Evolutionary conservation across 2,329 filamentous ascomycete genomes (phyloP).

Genomic region (Lecanosticta acicola): DNA sequence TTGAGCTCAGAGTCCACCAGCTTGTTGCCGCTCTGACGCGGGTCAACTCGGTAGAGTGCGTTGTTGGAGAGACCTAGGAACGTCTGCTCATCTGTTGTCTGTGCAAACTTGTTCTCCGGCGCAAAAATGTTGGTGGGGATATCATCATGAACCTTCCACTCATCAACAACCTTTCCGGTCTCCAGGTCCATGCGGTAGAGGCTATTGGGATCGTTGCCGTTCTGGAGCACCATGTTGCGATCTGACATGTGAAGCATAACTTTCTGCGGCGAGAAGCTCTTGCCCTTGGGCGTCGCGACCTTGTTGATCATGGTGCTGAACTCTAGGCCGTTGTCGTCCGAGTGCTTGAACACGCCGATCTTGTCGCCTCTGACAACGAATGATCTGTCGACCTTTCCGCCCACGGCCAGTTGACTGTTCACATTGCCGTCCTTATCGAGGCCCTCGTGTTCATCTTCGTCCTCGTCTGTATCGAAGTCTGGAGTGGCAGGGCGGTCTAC

Average conservation of each 20-base stretch:
- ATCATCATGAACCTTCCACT: conserved; percentile 97
- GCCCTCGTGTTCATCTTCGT: conserved; percentile 72
- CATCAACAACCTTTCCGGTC: conserved; percentile 94
- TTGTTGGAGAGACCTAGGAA: conserved; percentile 92
- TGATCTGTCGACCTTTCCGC: conserved; percentile 93
- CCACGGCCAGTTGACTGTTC: conserved; percentile 91
- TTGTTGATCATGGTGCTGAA: conserved; percentile 97
- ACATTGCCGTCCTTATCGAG: conserved; percentile 70
- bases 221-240: conserved; percentile 82
- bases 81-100: conserved; percentile 92
- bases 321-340: conserved; percentile 81
- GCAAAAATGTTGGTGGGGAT: conserved; percentile 89
- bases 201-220: conserved; percentile 74
- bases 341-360: conserved; percentile 98
- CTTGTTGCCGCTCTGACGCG: conserved; percentile 82
- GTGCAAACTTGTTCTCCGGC: conserved; percentile 93
- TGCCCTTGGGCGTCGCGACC: conserved; percentile 80
- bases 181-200: conserved; percentile 97
- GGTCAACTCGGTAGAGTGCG: conserved; percentile 88
- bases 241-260: conserved; percentile 94
- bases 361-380: conserved; percentile 96
- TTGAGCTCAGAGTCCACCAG: conserved; percentile 89
- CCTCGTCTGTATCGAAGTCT: conserved; percentile 63
- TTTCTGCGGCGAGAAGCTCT: conserved; percentile 88
- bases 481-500: conserved; percentile 66